Evolutionary conservation across 768 basidiomycete genomes (phyloP).

Genomic region (Mycena rosella): DNA sequence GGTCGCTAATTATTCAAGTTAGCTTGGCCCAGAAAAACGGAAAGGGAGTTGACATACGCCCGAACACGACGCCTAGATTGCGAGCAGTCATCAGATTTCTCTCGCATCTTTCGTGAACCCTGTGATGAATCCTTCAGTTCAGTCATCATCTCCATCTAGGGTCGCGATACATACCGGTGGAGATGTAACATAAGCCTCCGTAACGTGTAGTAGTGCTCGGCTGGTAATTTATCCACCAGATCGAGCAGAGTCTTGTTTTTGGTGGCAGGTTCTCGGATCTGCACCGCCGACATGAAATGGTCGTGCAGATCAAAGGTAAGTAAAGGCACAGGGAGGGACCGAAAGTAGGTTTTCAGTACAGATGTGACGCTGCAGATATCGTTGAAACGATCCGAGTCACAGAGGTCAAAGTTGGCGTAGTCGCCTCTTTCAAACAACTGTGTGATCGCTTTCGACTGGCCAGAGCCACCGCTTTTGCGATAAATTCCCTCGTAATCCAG

Average conservation of each 20-base stretch:
- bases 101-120: constrained; percentile 74
- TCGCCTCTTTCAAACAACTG: constrained; percentile 95
- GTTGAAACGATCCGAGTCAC: constrained; percentile 91
- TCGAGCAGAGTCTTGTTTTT: constrained; percentile 75
- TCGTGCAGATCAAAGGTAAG: constrained; percentile 94
- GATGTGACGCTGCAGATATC: constrained; percentile 98
- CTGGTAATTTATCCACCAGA: constrained; percentile 82
- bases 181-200: constrained; percentile 89
- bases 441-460: constrained; percentile 93
- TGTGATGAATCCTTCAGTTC: constrained; percentile 44
- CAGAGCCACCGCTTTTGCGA: constrained; percentile 94
- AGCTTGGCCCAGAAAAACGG: constrained; percentile 6
- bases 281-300: constrained; percentile 84
- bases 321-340: constrained; percentile 90
- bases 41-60: constrained; percentile 74
- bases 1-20: constrained; percentile 72
- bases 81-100: constrained; percentile 94
- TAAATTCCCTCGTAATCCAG: constrained; percentile 99
- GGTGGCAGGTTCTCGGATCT: constrained; percentile 70
- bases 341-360: constrained; percentile 96
- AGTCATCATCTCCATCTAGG: constrained; percentile 17
- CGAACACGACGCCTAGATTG: constrained; percentile 97
- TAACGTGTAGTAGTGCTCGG: constrained; percentile 90
- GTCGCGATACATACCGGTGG: constrained; percentile 70
- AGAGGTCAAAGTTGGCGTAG: constrained; percentile 89